Evolutionary conservation across 2,329 filamentous ascomycete species (phyloP), one percentile per base, ranked within the genome.

Genomic region (Diaporthe capsici): DNA sequence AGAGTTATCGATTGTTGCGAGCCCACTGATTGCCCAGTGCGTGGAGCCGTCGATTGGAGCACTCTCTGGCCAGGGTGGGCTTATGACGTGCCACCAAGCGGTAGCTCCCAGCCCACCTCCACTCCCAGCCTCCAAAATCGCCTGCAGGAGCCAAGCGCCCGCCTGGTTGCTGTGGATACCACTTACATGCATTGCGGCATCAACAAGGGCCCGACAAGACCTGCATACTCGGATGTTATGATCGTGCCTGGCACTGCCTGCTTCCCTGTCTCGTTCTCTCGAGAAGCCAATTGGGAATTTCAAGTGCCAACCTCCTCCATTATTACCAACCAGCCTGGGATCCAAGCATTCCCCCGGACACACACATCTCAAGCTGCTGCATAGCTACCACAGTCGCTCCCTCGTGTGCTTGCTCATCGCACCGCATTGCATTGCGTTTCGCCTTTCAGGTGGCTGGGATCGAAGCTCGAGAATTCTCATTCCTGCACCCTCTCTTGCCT

Each of bases 161-260:
- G 65, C 49, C 49, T 55, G 34, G 65, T 70, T 70, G 65, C 65
- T 70, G 65, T 70, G 65, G 65, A 70, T 70, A 70, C 65, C 34
- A 53, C 65, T 70, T 55, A 70, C 65, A 70, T 51, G 49, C n/a
- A 12, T 7, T 25, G 34, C 65, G 47, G 47, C 65, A 70, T 70
- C 65, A 70, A 70, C 65, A 70, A 70, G 65, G 49, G 5, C 6
- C 61, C 42, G 28, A 44, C 61, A 31, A 65, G 61, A 49, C 42
- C 65, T 70, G 65, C 65, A 70, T 70, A 53, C 65, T 55, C 65
- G 34, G 17, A n/a, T 70, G 49, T 70, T 70, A 31, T 70, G 39
- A 39, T 68, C 65, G 47, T 53, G 15, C 65, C 65, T 68, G 65
- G 47, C 65, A 53, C 65, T 53, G 47, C 63, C 63, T 53, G 47